These are phyloP conservation scores for Nakazawaea laoshanensis DNA, from an alignment of 805 yeast genomes.

Conservation along the genomic window DNA sequence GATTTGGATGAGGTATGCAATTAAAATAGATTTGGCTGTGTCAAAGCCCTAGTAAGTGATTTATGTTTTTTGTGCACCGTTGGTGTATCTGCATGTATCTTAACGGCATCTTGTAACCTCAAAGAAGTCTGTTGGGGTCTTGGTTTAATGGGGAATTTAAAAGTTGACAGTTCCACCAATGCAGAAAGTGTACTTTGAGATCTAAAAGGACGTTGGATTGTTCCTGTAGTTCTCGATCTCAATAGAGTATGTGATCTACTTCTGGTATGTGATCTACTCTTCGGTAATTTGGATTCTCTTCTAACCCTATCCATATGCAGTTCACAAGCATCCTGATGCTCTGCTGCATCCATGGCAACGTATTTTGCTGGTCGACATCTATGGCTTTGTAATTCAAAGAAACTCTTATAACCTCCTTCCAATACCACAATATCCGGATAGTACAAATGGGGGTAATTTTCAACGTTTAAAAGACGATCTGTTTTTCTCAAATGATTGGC, in stretches of 20 bases:
- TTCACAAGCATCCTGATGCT: constrained; percentile 37
- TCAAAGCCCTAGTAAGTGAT: constrained; percentile 5
- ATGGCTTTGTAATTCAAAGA: constrained; percentile 48
- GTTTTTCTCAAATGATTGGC: constrained; percentile 78
- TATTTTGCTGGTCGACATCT: constrained; percentile 74
- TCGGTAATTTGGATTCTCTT: constrained; percentile 19
- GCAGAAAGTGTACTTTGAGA: too few relatives aligned
- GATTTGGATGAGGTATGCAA: background rate
- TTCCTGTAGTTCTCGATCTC: too few relatives aligned
- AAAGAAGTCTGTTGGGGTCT: too few relatives aligned
- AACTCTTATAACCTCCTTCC: constrained; percentile 85
- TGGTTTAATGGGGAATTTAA: too few relatives aligned
- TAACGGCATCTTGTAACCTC: constrained; percentile 14
- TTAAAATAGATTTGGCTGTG: constrained; percentile 6
- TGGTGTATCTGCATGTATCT: constrained; percentile 23
- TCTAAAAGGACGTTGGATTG: too few relatives aligned
- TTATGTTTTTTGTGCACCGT: constrained; percentile 14
- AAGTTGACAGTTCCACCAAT: too few relatives aligned
- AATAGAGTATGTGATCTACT: too few relatives aligned
- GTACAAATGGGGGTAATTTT: constrained; percentile 69
- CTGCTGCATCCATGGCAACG: constrained; percentile 74
- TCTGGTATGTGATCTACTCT: constrained; percentile 5
- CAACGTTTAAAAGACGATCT: constrained; percentile 69
- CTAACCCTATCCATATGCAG: constrained; percentile 30
- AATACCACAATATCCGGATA: constrained; percentile 87